Evolutionary conservation across 2,329 filamentous ascomycete genomes (phyloP).

Genomic region (Neonectria coccinea): DNA sequence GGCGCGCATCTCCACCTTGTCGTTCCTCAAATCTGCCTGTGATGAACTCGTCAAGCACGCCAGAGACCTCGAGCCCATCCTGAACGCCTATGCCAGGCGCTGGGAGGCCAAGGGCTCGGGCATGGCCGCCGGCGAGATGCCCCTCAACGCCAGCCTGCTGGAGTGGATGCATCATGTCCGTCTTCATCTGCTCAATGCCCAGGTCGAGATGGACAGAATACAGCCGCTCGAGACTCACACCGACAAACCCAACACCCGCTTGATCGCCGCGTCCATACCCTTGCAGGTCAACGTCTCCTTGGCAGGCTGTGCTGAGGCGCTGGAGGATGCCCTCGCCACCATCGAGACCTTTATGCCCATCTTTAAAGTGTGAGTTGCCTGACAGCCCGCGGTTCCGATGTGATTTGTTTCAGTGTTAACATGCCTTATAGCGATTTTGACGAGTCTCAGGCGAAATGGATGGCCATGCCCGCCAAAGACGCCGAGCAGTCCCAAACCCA

Average conservation of each 20-base stretch:
- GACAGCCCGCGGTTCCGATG: too few species aligned
- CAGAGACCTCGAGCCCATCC: constrained; percentile 36
- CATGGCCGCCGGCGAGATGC: constrained; percentile 21
- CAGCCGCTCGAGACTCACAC: background rate
- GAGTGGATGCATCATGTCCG: constrained; percentile 28
- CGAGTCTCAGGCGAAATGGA: constrained; percentile 31
- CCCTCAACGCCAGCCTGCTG: constrained; percentile 32
- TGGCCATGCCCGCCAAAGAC: constrained; percentile 24
- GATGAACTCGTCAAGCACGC: constrained; percentile 20
- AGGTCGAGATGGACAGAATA: constrained; percentile 6
- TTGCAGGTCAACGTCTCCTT: constrained; percentile 23
- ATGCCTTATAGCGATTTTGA: constrained; percentile 34
- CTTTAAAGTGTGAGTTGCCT: constrained; percentile 34
- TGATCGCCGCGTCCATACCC: constrained; percentile 21
- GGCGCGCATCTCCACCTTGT: constrained; percentile 32
- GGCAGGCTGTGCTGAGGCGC: constrained; percentile 6
- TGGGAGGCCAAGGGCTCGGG: constrained; percentile 30
- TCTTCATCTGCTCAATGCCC: background rate
- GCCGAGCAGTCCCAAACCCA: background rate
- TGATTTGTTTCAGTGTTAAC: background rate
- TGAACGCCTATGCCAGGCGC: constrained; percentile 27
- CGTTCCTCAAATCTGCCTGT: constrained; percentile 30
- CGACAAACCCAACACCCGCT: background rate
- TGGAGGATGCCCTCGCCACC: constrained; percentile 11
- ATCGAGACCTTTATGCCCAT: constrained; percentile 38